A percentile compares a stretch with the other conserved stretches of the same genome.
phyloP scores from a whole-genome alignment of 495 filamentous ascomycete species.

The Lepraria neglecta region DNA sequence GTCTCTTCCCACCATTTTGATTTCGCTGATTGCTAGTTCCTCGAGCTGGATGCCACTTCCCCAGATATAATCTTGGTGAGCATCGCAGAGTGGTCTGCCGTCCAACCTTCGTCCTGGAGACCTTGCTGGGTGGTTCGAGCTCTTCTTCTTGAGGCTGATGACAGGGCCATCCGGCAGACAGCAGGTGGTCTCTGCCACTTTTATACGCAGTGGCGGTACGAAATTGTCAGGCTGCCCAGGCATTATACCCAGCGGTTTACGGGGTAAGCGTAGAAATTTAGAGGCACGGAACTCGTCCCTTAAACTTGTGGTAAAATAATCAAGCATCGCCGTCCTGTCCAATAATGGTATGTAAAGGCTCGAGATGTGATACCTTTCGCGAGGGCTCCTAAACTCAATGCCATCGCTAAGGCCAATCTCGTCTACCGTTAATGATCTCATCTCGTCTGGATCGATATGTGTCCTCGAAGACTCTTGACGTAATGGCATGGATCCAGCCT shows the following conservation, averaged over 20 bases:
- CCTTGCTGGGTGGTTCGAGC: too few relatives aligned
- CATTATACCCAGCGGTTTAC: neutral
- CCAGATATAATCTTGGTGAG: neutral
- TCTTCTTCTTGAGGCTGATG: neutral
- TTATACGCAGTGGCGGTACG: neutral
- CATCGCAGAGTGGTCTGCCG: neutral
- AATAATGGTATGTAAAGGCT: neutral
- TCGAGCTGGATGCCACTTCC: neutral
- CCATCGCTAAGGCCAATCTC: neutral
- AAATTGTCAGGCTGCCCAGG: neutral
- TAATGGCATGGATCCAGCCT: neutral
- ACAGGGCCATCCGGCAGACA: neutral
- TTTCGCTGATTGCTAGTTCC: neutral
- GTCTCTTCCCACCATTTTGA: neutral
- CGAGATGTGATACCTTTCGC: neutral
- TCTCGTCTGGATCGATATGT: too few relatives aligned
- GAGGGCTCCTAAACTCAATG: neutral
- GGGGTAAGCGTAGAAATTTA: neutral
- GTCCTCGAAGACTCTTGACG: neutral
- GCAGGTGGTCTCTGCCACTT: neutral
- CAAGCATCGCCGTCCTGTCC: neutral
- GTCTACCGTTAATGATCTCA: neutral
- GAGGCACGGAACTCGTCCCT: neutral
- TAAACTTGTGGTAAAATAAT: neutral
- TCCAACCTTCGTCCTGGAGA: neutral